A percentile compares a stretch with the other conserved stretches of the same genome.
Evolutionary conservation across 1,139 yeast genomes (phyloP).

Genomic region (Candida smagusa): DNA sequence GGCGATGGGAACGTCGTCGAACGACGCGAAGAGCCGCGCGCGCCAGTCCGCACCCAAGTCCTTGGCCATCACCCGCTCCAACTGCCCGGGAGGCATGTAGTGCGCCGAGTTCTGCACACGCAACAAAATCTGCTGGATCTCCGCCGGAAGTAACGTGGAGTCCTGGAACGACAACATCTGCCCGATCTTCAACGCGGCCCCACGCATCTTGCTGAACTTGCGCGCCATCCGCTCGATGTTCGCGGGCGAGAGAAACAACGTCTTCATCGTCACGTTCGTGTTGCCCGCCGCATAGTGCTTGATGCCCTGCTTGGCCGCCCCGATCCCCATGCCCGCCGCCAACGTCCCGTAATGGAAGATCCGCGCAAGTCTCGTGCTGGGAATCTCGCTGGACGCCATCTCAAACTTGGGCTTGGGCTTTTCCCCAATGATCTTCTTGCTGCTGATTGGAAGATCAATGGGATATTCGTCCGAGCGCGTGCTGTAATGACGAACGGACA

Average conservation of each 20-base stretch:
- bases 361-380: slow-evolving; percentile 80
- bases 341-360: slow-evolving; percentile 88
- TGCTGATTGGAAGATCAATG: neutral
- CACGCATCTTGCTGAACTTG: slow-evolving; percentile 91
- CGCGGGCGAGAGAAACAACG: slow-evolving; percentile 70
- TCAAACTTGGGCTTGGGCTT: slow-evolving; percentile 39
- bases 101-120: slow-evolving; percentile 93
- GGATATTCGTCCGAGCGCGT: neutral
- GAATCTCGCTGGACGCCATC: slow-evolving; percentile 70
- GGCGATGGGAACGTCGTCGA: slow-evolving; percentile 89
- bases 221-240: slow-evolving; percentile 86
- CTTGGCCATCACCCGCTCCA: slow-evolving; percentile 67
- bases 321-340: slow-evolving; percentile 89
- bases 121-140: slow-evolving; percentile 74
- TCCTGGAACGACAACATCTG: slow-evolving; percentile 96
- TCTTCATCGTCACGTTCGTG: slow-evolving; percentile 49
- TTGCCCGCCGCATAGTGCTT: slow-evolving; percentile 57
- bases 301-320: slow-evolving; percentile 78
- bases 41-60: slow-evolving; percentile 86
- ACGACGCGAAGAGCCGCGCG: slow-evolving; percentile 57
- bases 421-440: slow-evolving; percentile 23
- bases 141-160: slow-evolving; percentile 76
- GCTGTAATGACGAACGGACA: neutral
- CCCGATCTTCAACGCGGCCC: slow-evolving; percentile 95
- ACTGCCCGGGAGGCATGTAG: slow-evolving; percentile 92